phyloP scores from a whole-genome alignment of 768 basidiomycete species.

The Calocera cornea region DNA sequence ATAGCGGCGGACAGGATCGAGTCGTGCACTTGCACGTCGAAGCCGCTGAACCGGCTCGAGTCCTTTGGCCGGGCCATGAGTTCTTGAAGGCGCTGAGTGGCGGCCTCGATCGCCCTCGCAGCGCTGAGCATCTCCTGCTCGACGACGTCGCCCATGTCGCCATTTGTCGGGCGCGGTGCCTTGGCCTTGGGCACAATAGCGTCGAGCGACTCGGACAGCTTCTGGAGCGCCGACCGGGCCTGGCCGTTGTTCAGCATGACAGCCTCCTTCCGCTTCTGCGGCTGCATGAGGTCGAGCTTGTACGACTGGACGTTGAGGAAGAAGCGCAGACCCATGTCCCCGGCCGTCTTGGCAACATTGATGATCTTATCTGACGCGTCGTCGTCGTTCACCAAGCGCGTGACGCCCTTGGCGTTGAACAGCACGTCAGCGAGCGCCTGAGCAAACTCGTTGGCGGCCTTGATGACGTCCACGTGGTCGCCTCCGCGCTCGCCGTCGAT shows the following conservation, averaged over 20 bases:
- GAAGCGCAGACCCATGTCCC: conserved; percentile 78
- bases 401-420: conserved; percentile 89
- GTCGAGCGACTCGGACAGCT: conserved; percentile 80
- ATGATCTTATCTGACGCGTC: conserved; percentile 87
- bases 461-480: conserved; percentile 95
- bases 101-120: conserved; percentile 82
- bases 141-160: conserved; percentile 90
- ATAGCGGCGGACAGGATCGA: conserved; percentile 87
- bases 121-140: conserved; percentile 93
- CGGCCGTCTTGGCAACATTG: conserved; percentile 66
- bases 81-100: conserved; percentile 76
- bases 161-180: conserved; percentile 38
- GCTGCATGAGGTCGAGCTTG: conserved; percentile 70
- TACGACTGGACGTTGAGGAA: conserved; percentile 95
- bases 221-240: conserved; percentile 63
- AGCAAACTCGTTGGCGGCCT: conserved; percentile 90
- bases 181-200: conserved; percentile 70
- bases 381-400: conserved; percentile 78
- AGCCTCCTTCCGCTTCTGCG: conserved; percentile 56
- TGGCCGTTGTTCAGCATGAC: conserved; percentile 86
- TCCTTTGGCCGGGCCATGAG: conserved; percentile 88
- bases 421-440: conserved; percentile 87
- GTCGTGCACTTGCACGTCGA: conserved; percentile 95
- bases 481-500: conserved; percentile 77
- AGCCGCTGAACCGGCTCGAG: conserved; percentile 69